Evolutionary conservation across 1,284 basidiomycete genomes (phyloP).

Genomic region (Chondrostereum purpureum): DNA sequence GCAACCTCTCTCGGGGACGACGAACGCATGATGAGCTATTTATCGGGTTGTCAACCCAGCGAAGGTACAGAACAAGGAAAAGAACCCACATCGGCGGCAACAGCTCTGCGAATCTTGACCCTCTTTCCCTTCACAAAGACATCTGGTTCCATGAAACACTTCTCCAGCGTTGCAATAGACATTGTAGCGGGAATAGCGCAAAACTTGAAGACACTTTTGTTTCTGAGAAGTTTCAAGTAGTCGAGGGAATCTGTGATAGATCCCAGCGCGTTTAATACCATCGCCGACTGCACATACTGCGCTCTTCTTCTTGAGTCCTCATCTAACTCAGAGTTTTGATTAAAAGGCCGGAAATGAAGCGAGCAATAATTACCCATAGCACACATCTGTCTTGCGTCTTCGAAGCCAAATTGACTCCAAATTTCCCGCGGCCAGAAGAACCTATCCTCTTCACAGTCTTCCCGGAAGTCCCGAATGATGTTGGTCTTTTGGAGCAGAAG

Average conservation of each 20-base stretch:
- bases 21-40: slow-evolving; percentile 82
- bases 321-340: not conserved
- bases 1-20: slow-evolving; percentile 92
- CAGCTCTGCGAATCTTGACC: slow-evolving; percentile 93
- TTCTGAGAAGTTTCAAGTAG: slow-evolving; percentile 83
- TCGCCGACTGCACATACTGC: slow-evolving; percentile 77
- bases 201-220: slow-evolving; percentile 95
- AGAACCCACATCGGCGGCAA: slow-evolving; percentile 69
- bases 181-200: slow-evolving; percentile 94
- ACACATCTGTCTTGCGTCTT: slow-evolving; percentile 18
- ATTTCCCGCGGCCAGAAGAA: slow-evolving; percentile 97
- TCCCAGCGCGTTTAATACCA: slow-evolving; percentile 86
- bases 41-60: not conserved
- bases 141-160: slow-evolving; percentile 91
- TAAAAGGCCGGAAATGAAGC: not conserved
- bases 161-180: slow-evolving; percentile 91
- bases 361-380: slow-evolving; percentile 13
- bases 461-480: slow-evolving; percentile 93
- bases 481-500: slow-evolving; percentile 98
- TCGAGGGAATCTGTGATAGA: slow-evolving; percentile 86
- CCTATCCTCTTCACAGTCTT: slow-evolving; percentile 83
- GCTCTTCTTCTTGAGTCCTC: slow-evolving; percentile 33
- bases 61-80: not conserved
- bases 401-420: slow-evolving; percentile 56
- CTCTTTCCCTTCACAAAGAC: slow-evolving; percentile 80